A percentile compares a stretch with the other conserved stretches of the same genome.
These are phyloP conservation scores for Coriaria nepalensis DNA, from an alignment of 306 rosid genomes.

Conservation along the genomic window DNA sequence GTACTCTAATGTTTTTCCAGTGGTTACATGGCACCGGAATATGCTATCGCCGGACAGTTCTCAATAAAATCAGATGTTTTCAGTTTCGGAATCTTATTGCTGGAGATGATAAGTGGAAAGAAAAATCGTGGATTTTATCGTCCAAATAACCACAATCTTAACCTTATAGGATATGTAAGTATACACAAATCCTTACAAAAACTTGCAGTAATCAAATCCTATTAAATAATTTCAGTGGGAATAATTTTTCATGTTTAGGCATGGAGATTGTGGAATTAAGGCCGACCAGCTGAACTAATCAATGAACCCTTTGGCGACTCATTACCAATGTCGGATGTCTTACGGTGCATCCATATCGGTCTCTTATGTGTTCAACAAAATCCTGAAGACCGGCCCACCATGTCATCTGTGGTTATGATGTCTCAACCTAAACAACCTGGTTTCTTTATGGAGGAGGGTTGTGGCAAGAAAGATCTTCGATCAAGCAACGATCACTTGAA, in stretches of 20 bases:
- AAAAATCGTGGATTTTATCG: constrained; percentile 28
- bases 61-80: constrained; percentile 24
- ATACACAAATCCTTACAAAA: not conserved
- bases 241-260: constrained; percentile 21
- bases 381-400: constrained; percentile 24
- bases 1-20: constrained; percentile 1
- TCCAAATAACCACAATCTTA: constrained; percentile 7
- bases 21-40: constrained; percentile 30
- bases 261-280: constrained; percentile 40
- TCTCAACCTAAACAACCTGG: constrained; percentile 39
- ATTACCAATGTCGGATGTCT: constrained; percentile 6
- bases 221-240: not conserved
- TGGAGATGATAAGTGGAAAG: too few species aligned
- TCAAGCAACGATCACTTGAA: constrained; percentile 1
- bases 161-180: constrained; percentile 44
- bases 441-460: constrained; percentile 15
- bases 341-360: constrained; percentile 38
- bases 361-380: constrained; percentile 38
- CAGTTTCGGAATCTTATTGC: too few species aligned
- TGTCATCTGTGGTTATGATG: constrained; percentile 29
- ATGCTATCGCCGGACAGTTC: too few species aligned
- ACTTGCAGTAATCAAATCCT: not conserved
- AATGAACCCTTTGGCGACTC: constrained; percentile 19
- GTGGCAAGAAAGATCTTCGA: not conserved
- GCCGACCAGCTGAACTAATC: constrained; percentile 21